Conservation (phyloP, 2,329 filamentous ascomycete genomes). For the Fusarium buxicola region DNA sequence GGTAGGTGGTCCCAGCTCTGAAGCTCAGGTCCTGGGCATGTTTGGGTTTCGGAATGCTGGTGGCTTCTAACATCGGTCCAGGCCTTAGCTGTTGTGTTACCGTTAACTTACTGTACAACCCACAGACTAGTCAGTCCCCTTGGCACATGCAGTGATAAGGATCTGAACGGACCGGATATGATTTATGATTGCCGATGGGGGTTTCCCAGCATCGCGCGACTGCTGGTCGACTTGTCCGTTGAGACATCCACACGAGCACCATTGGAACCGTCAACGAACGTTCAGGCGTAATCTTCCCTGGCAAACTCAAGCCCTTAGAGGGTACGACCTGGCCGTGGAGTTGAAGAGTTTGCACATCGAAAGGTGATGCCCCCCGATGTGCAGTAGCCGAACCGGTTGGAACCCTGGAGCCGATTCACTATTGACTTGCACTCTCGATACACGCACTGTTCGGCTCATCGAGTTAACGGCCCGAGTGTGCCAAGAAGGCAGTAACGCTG, state of each 20-base stretch:
- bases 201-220: neutral
- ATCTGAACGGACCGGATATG: conserved; percentile 6
- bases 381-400: neutral
- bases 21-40: neutral
- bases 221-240: neutral
- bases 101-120: neutral
- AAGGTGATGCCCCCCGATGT: too few relatives aligned
- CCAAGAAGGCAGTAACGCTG: neutral
- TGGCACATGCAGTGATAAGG: neutral
- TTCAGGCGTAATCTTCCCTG: too few relatives aligned
- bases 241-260: neutral
- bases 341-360: too few relatives aligned
- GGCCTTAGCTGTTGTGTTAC: conserved; percentile 1
- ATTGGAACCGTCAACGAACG: too few relatives aligned
- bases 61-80: neutral
- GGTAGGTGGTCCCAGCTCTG: neutral
- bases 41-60: neutral
- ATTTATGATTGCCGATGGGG: neutral
- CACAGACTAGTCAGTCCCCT: neutral
- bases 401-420: neutral
- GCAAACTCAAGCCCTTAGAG: too few relatives aligned
- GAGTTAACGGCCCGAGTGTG: neutral
- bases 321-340: too few relatives aligned
- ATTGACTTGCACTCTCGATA: neutral
- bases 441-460: neutral